A percentile compares a stretch with the other conserved stretches of the same genome.
Conservation (phyloP, 352 stramenopile species). For the Phytophthora citricola region DNA sequence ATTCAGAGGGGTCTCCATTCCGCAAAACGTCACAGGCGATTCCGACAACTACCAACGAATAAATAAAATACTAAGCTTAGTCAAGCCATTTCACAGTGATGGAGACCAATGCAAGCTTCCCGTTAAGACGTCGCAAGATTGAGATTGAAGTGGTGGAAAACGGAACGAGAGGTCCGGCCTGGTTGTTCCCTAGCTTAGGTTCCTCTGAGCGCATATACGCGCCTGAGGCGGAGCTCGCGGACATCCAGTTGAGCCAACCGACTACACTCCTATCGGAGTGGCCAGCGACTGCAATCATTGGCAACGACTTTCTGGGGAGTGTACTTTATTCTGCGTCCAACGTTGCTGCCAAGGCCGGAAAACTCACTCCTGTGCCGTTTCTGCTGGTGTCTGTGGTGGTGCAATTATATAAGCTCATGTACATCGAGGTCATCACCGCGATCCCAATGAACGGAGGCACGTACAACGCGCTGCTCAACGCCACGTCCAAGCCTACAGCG, state of each 20-base stretch:
- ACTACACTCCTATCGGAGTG: too few species aligned
- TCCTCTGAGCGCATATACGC: too few species aligned
- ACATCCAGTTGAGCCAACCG: too few species aligned
- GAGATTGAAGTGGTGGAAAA: too few species aligned
- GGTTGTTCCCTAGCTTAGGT: too few species aligned
- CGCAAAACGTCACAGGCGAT: background rate
- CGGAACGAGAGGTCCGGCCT: too few species aligned
- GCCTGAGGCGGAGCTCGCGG: background rate
- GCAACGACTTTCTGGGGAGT: conserved; percentile 91
- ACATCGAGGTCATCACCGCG: conserved; percentile 88
- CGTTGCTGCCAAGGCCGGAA: conserved; percentile 59
- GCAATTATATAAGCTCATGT: conserved; percentile 80
- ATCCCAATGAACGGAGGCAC: conserved; percentile 91
- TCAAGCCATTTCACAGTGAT: too few species aligned
- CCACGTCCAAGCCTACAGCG: conserved; percentile 87
- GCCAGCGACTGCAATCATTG: conserved; percentile 12
- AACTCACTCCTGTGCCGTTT: conserved; percentile 82
- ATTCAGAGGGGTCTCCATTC: too few species aligned
- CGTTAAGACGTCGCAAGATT: too few species aligned
- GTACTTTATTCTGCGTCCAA: conserved; percentile 72
- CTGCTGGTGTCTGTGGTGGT: conserved; percentile 70
- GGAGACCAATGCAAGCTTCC: too few species aligned
- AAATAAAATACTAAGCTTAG: too few species aligned
- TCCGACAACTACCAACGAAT: too few species aligned
- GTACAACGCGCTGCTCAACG: conserved; percentile 92